Evolutionary conservation across 2,329 filamentous ascomycete genomes (phyloP).

Genomic region (Incumbomyces delicatus): DNA sequence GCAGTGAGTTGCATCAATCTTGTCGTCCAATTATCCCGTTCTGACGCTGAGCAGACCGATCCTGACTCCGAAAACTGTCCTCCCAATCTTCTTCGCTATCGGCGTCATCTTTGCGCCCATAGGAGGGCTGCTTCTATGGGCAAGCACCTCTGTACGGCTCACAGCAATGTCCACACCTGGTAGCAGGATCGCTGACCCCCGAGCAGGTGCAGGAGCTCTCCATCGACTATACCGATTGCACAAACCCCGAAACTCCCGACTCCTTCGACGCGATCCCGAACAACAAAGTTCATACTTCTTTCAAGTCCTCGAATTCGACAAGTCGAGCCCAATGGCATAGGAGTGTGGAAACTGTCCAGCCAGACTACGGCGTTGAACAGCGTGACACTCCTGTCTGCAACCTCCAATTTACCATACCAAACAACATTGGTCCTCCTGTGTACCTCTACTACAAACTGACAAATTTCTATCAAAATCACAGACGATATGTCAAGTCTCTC

Average conservation of each 20-base stretch:
- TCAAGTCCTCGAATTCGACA: conserved; percentile 48
- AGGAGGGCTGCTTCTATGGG: conserved; percentile 75
- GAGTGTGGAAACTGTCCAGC: conserved; percentile 16
- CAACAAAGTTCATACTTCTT: conserved; percentile 55
- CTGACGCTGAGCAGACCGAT: conserved; percentile 59
- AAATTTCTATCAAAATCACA: conserved; percentile 98
- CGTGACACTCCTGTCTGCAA: conserved; percentile 50
- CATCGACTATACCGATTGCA: conserved; percentile 83
- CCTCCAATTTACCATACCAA: conserved; percentile 68
- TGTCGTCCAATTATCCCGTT: conserved; percentile 10
- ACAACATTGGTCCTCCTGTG: conserved; percentile 69
- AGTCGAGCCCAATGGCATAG: conserved; percentile 25
- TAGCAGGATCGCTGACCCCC: conserved; percentile 2
- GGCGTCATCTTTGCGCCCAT: conserved; percentile 91
- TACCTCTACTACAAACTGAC: conserved; percentile 91
- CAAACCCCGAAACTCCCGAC: conserved; percentile 39
- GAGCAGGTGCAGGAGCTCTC: conserved; percentile 74
- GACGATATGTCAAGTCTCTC: conserved; percentile 87
- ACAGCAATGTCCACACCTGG: background rate
- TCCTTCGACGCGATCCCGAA: conserved; percentile 45
- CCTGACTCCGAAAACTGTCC: conserved; percentile 83
- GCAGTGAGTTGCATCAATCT: conserved; percentile 58
- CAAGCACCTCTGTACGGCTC: conserved; percentile 61
- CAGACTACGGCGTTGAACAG: conserved; percentile 21
- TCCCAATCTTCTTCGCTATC: conserved; percentile 82